Evolutionary conservation across 2,329 filamentous ascomycete genomes (phyloP), one percentile per base, ranked within the genome.

Genomic region (Talaromyces amestolkiae): DNA sequence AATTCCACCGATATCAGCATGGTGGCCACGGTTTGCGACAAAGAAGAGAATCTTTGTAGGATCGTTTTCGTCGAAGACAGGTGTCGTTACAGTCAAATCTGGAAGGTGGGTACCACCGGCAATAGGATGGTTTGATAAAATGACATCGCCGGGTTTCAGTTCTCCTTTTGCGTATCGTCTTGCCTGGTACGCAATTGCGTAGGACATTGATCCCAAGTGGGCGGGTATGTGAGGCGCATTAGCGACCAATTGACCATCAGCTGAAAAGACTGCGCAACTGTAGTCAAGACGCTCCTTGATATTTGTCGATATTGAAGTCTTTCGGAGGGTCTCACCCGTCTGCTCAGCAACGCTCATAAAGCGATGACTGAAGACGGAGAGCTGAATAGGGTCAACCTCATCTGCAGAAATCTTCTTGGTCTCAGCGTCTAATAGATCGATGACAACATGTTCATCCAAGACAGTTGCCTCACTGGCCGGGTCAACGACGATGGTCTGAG

Each of bases 241-340:
- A 6, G 80, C 80, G 1, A 94, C 91, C 1, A 94, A 81, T 0
- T 89, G 90, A 19, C 91, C 91, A 9, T 87, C 86, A 0, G 87
- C 85, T 69, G 93, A 91, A 69, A 94, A 94, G 1, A 94, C 83
- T 33, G 91, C 91, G 69, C 91, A 95, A 3, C 90, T 93, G 72
- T 92, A 95, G 72, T 95, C 91, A 1, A 94, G 83, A 4, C 91
- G 86, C 91, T 94, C 91, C 74, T 94, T 94, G 73, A 94, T 91
- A 70, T 93, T 94, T 0, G 81, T 84, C 0, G 82, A 85, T 10
- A 86, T 83, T 0, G 81, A 81, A 0, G 84, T 86, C 69, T 84
- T 83, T 61, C 86, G 84, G 17, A 86, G 74, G 0, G 84, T 85
- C 5, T 81, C 81, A 39, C 84, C 84, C 84, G 86, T 86, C 67